These are phyloP conservation scores for Phytophthora cajani DNA, from an alignment of 352 stramenopile genomes.

Conservation along the genomic window DNA sequence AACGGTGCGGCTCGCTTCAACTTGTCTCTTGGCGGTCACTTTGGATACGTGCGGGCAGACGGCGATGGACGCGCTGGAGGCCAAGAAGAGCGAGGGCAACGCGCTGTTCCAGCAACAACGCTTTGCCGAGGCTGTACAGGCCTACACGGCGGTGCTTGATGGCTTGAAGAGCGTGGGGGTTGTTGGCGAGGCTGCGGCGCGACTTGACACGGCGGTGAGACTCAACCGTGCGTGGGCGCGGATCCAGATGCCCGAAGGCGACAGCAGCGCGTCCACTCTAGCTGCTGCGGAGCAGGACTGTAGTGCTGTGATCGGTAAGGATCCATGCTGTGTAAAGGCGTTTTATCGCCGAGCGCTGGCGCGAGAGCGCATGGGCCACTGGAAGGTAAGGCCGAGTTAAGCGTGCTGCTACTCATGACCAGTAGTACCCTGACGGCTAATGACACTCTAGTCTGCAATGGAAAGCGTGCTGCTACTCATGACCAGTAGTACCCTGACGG, in stretches of 20 bases:
- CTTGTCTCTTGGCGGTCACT: not conserved
- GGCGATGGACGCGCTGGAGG: conserved; percentile 44
- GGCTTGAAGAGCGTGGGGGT: not conserved
- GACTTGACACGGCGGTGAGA: conserved; percentile 57
- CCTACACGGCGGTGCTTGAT: conserved; percentile 55
- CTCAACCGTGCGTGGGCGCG: conserved; percentile 72
- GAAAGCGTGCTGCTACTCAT: not conserved
- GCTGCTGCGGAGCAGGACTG: conserved; percentile 76
- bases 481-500: too few relatives aligned
- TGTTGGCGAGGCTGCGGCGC: conserved; percentile 12
- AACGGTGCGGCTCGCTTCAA: conserved; percentile 20
- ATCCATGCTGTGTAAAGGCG: conserved; percentile 89
- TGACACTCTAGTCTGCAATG: conserved; percentile 21
- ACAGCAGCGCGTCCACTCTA: conserved; percentile 19
- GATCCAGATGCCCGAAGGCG: conserved; percentile 41
- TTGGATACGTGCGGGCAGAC: not conserved
- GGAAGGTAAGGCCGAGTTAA: conserved; percentile 37
- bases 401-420: not conserved
- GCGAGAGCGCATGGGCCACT: conserved; percentile 70
- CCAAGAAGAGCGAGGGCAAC: conserved; percentile 68
- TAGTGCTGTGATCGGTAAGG: conserved; percentile 59
- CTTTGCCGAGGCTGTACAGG: conserved; percentile 50
- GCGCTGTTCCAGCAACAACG: conserved; percentile 54
- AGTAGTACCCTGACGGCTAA: too few relatives aligned
- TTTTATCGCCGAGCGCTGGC: conserved; percentile 88